These are phyloP conservation scores for Talaromyces piceae DNA, from an alignment of 2,329 filamentous ascomycete species.

Conservation along the genomic window DNA sequence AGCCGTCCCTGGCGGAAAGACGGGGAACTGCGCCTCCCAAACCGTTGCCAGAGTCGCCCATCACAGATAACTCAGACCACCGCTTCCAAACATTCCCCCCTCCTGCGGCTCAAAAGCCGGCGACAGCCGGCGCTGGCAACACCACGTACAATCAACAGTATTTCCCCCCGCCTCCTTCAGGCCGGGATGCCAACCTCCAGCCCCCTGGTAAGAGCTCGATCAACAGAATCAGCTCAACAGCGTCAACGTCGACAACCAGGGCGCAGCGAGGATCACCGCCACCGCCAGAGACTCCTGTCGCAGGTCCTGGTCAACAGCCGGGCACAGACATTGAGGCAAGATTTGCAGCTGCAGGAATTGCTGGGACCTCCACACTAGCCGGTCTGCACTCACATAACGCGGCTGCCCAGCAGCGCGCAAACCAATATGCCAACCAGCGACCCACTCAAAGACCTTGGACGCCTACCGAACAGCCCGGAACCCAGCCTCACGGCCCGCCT, in stretches of 20 bases:
- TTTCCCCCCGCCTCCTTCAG: constrained; percentile 47
- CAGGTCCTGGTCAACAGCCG: constrained; percentile 62
- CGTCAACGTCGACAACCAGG: constrained; percentile 86
- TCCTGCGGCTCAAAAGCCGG: constrained; percentile 13
- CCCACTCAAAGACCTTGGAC: constrained; percentile 70
- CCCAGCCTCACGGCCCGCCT: constrained; percentile 79
- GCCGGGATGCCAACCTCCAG: constrained; percentile 32
- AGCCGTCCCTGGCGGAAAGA: constrained; percentile 64
- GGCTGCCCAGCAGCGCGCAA: constrained; percentile 70
- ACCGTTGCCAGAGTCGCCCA: constrained; percentile 74
- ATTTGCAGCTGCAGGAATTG: constrained; percentile 85
- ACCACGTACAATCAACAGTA: constrained; percentile 55
- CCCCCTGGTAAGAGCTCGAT: constrained; percentile 46
- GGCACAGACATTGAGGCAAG: constrained; percentile 81
- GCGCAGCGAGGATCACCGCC: constrained; percentile 89
- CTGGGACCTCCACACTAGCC: constrained; percentile 73
- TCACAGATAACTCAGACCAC: constrained; percentile 70
- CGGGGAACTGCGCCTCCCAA: constrained; percentile 68
- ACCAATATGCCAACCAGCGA: constrained; percentile 61
- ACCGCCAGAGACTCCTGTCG: constrained; percentile 83
- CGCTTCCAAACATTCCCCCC: constrained; percentile 61
- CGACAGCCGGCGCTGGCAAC: constrained; percentile 26
- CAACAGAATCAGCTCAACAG: constrained; percentile 66
- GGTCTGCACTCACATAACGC: constrained; percentile 68
- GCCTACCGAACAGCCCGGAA: constrained; percentile 81